These are phyloP conservation scores for Tolypocladium paradoxum DNA, from an alignment of 2,329 filamentous ascomycete genomes.

Conservation along the genomic window DNA sequence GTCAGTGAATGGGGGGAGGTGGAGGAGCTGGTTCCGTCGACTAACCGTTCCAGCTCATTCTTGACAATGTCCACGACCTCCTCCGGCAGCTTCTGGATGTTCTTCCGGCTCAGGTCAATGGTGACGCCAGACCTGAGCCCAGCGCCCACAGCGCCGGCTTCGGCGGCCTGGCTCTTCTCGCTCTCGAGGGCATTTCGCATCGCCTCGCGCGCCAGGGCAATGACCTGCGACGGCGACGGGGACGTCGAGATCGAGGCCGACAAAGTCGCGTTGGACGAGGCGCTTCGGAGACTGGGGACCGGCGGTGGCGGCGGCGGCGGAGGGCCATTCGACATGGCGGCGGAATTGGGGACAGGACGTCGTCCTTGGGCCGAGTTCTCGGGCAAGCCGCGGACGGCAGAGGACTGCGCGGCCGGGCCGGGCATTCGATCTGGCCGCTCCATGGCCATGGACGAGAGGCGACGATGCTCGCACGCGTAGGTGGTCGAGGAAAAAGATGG, in stretches of 20 bases:
- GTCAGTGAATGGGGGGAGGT: constrained; percentile 6
- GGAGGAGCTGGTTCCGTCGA: constrained; percentile 5
- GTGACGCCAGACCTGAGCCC: constrained; percentile 62
- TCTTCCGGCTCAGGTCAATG: constrained; percentile 66
- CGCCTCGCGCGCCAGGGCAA: constrained; percentile 53
- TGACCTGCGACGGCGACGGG: constrained; percentile 50
- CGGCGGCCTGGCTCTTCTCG: constrained; percentile 53
- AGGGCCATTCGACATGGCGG: constrained; percentile 28
- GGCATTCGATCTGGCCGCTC: constrained; percentile 23
- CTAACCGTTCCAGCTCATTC: constrained; percentile 60
- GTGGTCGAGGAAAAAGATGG: constrained; percentile 1
- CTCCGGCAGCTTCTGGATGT: constrained; percentile 59
- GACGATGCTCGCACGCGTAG: constrained; percentile 1
- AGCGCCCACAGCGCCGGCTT: constrained; percentile 46
- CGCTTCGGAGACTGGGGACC: constrained; percentile 36
- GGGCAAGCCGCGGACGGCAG: constrained; percentile 23
- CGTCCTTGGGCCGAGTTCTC: constrained; percentile 29
- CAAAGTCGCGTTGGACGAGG: constrained; percentile 34
- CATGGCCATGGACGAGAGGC: constrained; percentile 15
- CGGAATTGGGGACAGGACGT: constrained; percentile 26
- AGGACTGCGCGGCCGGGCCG: constrained; percentile 13
- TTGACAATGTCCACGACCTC: constrained; percentile 68
- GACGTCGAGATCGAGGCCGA: constrained; percentile 43
- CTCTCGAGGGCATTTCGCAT: constrained; percentile 58
- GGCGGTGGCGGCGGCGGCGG: constrained; percentile 32